These are phyloP conservation scores for Rubus parviflorus DNA, from an alignment of 306 rosid species.

Conservation along the genomic window DNA sequence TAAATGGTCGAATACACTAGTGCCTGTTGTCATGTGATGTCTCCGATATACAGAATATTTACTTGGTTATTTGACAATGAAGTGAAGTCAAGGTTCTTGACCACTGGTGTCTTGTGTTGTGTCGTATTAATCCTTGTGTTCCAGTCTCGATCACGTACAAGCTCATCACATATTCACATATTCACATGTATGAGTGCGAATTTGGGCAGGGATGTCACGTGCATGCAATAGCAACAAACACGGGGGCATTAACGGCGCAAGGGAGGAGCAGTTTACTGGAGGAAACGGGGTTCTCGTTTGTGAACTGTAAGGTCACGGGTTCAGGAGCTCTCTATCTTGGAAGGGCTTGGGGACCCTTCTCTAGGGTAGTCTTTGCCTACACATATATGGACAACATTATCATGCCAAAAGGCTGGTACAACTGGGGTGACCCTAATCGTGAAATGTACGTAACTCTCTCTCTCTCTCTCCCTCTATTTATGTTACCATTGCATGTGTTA, in stretches of 20 bases:
- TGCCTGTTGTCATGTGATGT: not conserved
- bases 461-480: not conserved
- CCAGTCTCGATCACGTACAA: not conserved
- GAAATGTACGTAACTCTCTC: conserved; percentile 52
- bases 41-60: not conserved
- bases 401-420: conserved; percentile 96
- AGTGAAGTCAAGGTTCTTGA: not conserved
- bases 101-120: not conserved
- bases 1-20: not conserved
- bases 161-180: not conserved
- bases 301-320: conserved; percentile 95
- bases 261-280: conserved; percentile 77
- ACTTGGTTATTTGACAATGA: not conserved
- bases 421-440: conserved; percentile 96
- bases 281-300: conserved; percentile 95
- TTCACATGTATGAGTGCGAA: conserved; percentile 1
- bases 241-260: conserved; percentile 92
- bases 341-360: conserved; percentile 98
- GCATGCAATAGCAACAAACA: conserved; percentile 76
- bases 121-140: not conserved
- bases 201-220: conserved; percentile 78
- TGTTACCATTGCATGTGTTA: not conserved
- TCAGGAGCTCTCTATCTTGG: conserved; percentile 96
- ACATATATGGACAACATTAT: conserved; percentile 96
- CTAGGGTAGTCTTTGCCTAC: conserved; percentile 83